Evolutionary conservation across 2,329 filamentous ascomycete species (phyloP).

Genomic region (Cladorrhinum sp.): DNA sequence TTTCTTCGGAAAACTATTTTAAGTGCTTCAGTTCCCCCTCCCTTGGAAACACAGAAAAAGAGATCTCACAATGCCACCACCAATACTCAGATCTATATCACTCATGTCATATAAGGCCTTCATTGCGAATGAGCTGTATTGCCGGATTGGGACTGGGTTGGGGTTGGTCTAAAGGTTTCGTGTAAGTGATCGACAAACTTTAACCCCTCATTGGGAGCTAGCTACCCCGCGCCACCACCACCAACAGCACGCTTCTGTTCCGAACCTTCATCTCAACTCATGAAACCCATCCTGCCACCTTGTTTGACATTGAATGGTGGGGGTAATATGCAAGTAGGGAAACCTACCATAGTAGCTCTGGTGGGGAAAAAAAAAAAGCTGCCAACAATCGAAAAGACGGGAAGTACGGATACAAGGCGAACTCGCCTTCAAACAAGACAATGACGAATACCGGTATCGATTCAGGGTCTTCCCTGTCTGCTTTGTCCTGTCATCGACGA

Average conservation of each 20-base stretch:
- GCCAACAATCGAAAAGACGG: conserved; percentile 1
- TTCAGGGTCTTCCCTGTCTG: neutral
- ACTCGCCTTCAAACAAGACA: conserved; percentile 6
- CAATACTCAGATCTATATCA: neutral
- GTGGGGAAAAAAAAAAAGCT: neutral
- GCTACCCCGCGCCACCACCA: conserved; percentile 4
- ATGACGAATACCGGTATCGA: neutral
- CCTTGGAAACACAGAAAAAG: neutral
- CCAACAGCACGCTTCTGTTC: neutral
- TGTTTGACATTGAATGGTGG: neutral
- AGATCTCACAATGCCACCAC: neutral
- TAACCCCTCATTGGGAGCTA: conserved; percentile 1
- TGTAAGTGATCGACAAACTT: conserved; percentile 3
- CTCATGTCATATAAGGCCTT: conserved; percentile 1
- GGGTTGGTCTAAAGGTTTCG: neutral
- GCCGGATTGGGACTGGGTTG: neutral
- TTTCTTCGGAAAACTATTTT: neutral
- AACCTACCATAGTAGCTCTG: neutral
- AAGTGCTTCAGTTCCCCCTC: neutral
- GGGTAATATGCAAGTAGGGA: neutral
- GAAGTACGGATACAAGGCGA: neutral
- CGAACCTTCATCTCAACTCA: neutral
- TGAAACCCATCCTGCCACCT: neutral
- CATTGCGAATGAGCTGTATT: conserved; percentile 2
- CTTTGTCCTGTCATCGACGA: neutral